Conservation (phyloP, 2,329 filamentous ascomycete genomes). For the Canariomyces notabilis region DNA sequence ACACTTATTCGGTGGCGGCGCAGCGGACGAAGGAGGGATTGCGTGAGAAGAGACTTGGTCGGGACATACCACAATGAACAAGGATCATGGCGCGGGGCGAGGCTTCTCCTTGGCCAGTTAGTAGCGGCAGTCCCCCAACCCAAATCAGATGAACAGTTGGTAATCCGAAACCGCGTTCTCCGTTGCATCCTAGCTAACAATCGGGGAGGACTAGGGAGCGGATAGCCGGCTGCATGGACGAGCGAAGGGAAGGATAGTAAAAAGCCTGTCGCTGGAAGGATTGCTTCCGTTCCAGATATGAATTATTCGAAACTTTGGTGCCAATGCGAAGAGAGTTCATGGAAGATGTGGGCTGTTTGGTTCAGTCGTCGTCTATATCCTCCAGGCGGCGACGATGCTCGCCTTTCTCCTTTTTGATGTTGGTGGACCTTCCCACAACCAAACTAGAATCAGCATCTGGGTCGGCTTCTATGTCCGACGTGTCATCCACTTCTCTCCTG, state of each 20-base stretch:
- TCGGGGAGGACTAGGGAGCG: not conserved
- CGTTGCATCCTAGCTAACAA: not conserved
- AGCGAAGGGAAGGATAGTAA: not conserved
- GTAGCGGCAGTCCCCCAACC: too few relatives aligned
- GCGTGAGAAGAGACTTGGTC: not conserved
- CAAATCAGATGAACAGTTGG: not conserved
- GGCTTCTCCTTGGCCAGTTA: too few relatives aligned
- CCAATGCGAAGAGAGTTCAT: not conserved
- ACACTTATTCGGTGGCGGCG: not conserved
- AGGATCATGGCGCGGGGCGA: too few relatives aligned
- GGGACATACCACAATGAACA: too few relatives aligned
- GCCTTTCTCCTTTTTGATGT: constrained; percentile 27
- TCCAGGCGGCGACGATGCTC: constrained; percentile 9
- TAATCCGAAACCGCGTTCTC: not conserved
- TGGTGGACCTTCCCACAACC: constrained; percentile 18
- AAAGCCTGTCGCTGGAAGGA: not conserved
- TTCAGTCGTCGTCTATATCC: constrained; percentile 18
- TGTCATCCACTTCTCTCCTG: constrained; percentile 40
- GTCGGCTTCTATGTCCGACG: constrained; percentile 33
- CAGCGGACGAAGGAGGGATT: not conserved
- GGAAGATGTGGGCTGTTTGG: not conserved
- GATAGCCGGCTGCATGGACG: not conserved
- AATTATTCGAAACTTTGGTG: not conserved
- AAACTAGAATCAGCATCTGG: constrained; percentile 31
- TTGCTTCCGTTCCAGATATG: not conserved